phyloP scores from a whole-genome alignment of 495 filamentous ascomycete species.

The Melanomma pulvis-pyrius region DNA sequence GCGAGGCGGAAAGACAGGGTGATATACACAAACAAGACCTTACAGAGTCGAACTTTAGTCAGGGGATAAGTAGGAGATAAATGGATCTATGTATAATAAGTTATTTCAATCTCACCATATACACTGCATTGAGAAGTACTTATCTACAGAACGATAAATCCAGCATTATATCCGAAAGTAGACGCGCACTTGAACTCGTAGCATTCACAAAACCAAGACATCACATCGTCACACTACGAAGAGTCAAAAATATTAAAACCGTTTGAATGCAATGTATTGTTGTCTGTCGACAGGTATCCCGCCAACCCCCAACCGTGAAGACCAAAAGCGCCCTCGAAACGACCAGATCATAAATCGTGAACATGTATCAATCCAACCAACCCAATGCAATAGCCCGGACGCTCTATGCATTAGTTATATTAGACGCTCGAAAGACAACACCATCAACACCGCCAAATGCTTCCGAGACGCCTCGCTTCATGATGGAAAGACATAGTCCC shows the following conservation, averaged over 20 bases:
- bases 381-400: conserved; percentile 1
- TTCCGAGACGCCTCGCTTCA: conserved; percentile 30
- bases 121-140: too few relatives aligned
- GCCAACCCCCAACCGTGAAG: background rate
- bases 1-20: too few relatives aligned
- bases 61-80: too few relatives aligned
- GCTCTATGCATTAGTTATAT: background rate
- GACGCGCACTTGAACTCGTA: too few relatives aligned
- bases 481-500: conserved; percentile 14
- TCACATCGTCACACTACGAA: too few relatives aligned
- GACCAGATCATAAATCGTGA: conserved; percentile 23
- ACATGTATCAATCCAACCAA: conserved; percentile 3
- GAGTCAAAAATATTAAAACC: background rate
- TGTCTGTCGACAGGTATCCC: background rate
- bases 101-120: too few relatives aligned
- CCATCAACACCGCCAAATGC: conserved; percentile 22
- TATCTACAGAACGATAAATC: too few relatives aligned
- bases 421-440: conserved; percentile 11
- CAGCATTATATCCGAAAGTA: too few relatives aligned
- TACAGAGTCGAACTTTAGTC: too few relatives aligned
- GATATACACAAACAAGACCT: too few relatives aligned
- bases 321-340: background rate
- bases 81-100: too few relatives aligned
- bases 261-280: background rate
- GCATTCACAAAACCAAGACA: too few relatives aligned